Conservation (phyloP, 192 early-diverging fungal genomes). For the Coemansia reversa region DNA sequence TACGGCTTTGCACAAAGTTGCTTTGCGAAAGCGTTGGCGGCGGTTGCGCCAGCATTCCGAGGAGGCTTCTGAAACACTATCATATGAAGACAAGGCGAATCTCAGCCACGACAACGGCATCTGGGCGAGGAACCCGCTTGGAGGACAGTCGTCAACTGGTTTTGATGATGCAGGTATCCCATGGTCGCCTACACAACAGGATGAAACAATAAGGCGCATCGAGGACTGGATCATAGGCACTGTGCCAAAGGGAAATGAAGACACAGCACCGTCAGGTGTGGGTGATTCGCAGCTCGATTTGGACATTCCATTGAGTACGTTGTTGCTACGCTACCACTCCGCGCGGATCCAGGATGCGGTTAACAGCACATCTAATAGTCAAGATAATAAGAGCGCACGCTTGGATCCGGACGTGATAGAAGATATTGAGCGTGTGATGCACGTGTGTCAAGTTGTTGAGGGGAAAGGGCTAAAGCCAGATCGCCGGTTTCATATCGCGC, state of each 20-base stretch:
- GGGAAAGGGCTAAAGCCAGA: conserved; percentile 28
- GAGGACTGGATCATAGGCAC: conserved; percentile 25
- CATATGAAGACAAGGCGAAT: not conserved
- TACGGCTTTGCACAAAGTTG: conserved; percentile 38
- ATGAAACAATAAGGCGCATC: conserved; percentile 25
- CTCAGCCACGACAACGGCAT: not conserved
- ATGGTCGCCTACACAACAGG: conserved; percentile 28
- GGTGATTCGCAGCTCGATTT: conserved; percentile 4
- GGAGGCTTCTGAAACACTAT: not conserved
- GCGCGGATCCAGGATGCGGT: conserved; percentile 27
- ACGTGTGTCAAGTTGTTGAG: conserved; percentile 38
- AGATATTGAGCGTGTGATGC: conserved; percentile 34
- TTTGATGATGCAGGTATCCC: not conserved
- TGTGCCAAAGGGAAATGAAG: not conserved
- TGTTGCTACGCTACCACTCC: conserved; percentile 40
- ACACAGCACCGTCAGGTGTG: not conserved
- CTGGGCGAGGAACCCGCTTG: not conserved
- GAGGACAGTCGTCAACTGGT: not conserved
- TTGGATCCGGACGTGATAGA: conserved; percentile 15
- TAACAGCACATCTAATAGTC: not conserved
- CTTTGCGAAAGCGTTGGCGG: conserved; percentile 38
- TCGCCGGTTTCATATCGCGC: conserved; percentile 33
- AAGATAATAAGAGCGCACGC: not conserved
- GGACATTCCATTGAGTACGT: conserved; percentile 42
- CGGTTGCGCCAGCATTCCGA: conserved; percentile 13